Evolutionary conservation across 2,329 filamentous ascomycete species (phyloP), one percentile per base, ranked within the genome.

Genomic region (Colletotrichum limetticola): DNA sequence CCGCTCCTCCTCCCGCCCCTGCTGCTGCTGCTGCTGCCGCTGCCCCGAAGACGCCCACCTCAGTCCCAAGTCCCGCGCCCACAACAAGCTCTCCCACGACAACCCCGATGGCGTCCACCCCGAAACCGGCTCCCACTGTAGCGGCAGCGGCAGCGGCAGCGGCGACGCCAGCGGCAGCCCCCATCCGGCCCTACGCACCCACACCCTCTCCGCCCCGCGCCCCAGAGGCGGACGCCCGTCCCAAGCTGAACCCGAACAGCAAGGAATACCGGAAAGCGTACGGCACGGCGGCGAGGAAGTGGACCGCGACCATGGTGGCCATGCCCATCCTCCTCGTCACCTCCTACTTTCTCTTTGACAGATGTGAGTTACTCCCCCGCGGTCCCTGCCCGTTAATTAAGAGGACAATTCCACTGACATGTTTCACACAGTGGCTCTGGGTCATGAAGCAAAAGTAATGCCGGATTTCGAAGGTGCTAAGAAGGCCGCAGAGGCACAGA

Each of bases 311-410:
- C 8, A 86, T 91, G 75, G 84, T 90, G 67, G 87, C 86, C 28
- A 76, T 89, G 79, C 89, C 89, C 2, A 85, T 91, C 37, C 76
- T 90, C 5, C 73, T 90, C 16, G 88, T 91, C 62, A 88, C 87
- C 30, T 89, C 88, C 26, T 90, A 88, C 74, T 85, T 84, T 64
- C 77, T 91, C 3, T 90, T 87, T 78, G 84, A 89, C 58, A 80
- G 86, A 79, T 77, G 86, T 87, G 71, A 81, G 86, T 42, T 30
- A 52, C 32, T 9, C 30, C 30, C 2, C 30, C 2, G 8, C 9
- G 30, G 30, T 9, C 30, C 30, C 30, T 32, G 2, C 30, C 30
- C 30, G 30, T 32, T 32, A 32, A 32, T 9, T 32, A 32, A 32
- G 30, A 32, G 30, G 30, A 32, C 9, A 4, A 32, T 32, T 32